Base-by-base conservation (phyloP, 2,329 filamentous ascomycete genomes). In the Clonostachys byssicola region DNA sequence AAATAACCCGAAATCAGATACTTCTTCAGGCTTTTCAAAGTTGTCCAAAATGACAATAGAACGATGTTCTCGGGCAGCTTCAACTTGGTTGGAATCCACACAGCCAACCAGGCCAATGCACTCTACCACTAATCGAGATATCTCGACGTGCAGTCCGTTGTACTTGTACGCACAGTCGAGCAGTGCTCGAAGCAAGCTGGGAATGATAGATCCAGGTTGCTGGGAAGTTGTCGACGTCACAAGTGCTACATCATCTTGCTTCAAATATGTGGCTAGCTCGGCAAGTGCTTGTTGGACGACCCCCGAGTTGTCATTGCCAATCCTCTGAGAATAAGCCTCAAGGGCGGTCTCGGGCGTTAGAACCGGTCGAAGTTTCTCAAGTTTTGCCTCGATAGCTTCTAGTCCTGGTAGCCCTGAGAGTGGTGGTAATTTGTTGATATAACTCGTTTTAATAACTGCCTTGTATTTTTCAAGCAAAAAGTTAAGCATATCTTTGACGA, bases 51-150 rank as follows among this genome's bases (percentile, higher is more conserved):
- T 83, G 20, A 97, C 81, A 46, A 96, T 88, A n/a, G 90, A 86
- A 52, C 81, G 84, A 55, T 90, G 86, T 56, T 89, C 86, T 48
- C 88, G 81, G 12, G 87, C 78, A 1, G 83, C 82, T 58, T 99
- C 94, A 2, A 96, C 81, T 49, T 89, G 83, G 58, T 95, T 96
- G 2, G 92, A 86, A 63, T 99, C 95, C 18, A 99, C 71, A 54
- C 92, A 96, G 7, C 95, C 94, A 46, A 99, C 83, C 17, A 95
- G 76, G 1, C 95, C 95, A 38, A 99, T 75, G 53, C 89, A 94
- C 58, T 88, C 83, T 13, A 90, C 87, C 51, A 89, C 90, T 4
- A 95, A 73, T 16, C 81, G 74, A 44, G 85, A 77, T 47, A 97
- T 88, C 12, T 83, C 80, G 8, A 74, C 64, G 40, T 88, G 79